Percentiles rank a stretch among this genome's conserved stretches.
Evolutionary conservation across 768 basidiomycete genomes (phyloP).

Genomic region (Chiua virens): DNA sequence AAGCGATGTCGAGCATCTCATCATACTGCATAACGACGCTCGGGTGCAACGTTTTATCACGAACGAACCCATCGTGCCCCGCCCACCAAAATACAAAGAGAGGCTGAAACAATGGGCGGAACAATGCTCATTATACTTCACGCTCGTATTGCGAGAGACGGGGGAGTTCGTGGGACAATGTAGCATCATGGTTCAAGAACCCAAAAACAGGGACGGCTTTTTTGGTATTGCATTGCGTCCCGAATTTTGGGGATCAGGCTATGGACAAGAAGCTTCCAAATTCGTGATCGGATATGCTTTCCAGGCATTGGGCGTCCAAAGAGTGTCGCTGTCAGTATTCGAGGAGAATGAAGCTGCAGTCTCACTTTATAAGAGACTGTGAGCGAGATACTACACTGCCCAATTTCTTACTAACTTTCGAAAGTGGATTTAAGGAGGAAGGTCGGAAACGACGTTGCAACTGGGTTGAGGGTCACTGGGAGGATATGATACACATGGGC

Average conservation of each 20-base stretch:
- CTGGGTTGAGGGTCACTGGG: constrained; percentile 33
- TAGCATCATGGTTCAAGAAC: constrained; percentile 11
- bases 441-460: constrained; percentile 28
- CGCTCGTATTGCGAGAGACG: constrained; percentile 22
- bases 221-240: constrained; percentile 27
- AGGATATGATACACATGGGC: constrained; percentile 32
- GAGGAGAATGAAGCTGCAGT: constrained; percentile 19
- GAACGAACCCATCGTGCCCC: constrained; percentile 21
- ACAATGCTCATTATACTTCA: constrained; percentile 16
- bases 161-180: constrained; percentile 21
- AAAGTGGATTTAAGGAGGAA: constrained; percentile 35
- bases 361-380: constrained; percentile 29
- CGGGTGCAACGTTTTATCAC: constrained; percentile 17
- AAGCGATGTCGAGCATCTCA: constrained; percentile 15
- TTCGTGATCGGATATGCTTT: constrained; percentile 24
- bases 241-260: constrained; percentile 26
- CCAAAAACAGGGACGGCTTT: constrained; percentile 27
- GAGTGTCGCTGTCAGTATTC: constrained; percentile 21
- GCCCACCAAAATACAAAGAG: constrained; percentile 13
- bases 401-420: not conserved
- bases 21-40: constrained; percentile 23
- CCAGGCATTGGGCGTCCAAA: constrained; percentile 22
- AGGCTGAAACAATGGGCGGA: constrained; percentile 11
- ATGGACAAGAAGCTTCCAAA: constrained; percentile 16
- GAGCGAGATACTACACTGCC: not conserved